Conservation (phyloP, 306 rosid genomes). For the Herpetospermum pedunculosum region DNA sequence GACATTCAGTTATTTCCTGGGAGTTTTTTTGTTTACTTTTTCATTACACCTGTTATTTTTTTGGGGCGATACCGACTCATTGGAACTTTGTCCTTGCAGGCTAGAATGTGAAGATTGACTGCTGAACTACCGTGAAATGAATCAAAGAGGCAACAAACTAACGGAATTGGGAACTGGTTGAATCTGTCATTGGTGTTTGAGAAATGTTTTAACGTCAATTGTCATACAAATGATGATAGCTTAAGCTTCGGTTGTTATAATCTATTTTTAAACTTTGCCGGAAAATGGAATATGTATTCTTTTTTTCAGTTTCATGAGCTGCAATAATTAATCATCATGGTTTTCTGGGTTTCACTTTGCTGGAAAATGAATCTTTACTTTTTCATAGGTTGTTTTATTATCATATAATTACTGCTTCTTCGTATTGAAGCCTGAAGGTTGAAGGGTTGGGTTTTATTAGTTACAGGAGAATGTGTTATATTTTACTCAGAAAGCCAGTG, state of each 20-base stretch:
- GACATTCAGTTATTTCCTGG: not conserved
- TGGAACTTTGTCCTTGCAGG: not conserved
- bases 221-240: not conserved
- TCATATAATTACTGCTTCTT: not conserved
- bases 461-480: too few species aligned
- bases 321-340: not conserved
- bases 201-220: not conserved
- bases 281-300: not conserved
- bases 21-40: not conserved
- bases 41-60: not conserved
- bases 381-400: not conserved
- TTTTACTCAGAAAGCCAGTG: not conserved
- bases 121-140: not conserved
- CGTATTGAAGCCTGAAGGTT: too few species aligned
- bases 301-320: not conserved
- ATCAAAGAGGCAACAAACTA: not conserved
- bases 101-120: not conserved
- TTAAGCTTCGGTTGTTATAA: conserved; percentile 1
- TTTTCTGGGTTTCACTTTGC: not conserved
- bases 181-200: not conserved
- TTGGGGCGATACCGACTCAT: not conserved
- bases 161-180: not conserved
- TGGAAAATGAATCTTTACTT: not conserved
- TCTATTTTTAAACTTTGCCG: not conserved
- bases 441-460: too few species aligned